A percentile compares a stretch with the other conserved stretches of the same genome.
Conservation (phyloP, 1,139 yeast genomes). For the Taphrina betulina region DNA sequence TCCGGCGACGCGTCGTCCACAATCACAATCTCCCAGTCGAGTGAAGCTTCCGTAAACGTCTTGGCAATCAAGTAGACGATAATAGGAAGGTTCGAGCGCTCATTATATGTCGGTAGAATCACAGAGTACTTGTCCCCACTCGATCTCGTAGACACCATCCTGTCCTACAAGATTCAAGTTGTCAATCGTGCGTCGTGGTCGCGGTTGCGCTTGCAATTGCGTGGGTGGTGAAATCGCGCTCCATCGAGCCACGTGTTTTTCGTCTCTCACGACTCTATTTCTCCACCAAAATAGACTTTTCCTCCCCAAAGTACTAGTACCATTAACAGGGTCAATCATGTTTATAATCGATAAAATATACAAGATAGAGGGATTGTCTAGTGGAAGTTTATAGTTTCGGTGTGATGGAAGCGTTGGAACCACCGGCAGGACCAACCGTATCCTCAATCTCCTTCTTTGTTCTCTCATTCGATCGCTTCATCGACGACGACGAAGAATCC, state of each 20-base stretch:
- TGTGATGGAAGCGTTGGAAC: slow-evolving; percentile 19
- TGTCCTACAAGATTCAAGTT: neutral
- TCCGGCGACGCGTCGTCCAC: slow-evolving; percentile 83
- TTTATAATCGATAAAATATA: too few species aligned
- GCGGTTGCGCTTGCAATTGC: too few species aligned
- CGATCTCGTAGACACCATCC: slow-evolving; percentile 28
- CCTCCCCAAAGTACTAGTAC: too few species aligned
- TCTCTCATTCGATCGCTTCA: slow-evolving; percentile 7
- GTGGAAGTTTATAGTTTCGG: slow-evolving; percentile 15
- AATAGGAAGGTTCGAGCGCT: slow-evolving; percentile 69
- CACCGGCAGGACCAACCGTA: slow-evolving; percentile 9
- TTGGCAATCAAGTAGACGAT: slow-evolving; percentile 69
- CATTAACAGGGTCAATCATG: too few species aligned
- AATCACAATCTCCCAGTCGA: slow-evolving; percentile 75
- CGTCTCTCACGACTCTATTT: too few species aligned
- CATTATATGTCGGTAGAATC: slow-evolving; percentile 77
- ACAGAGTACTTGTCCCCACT: slow-evolving; percentile 62
- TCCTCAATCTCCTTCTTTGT: slow-evolving; percentile 22
- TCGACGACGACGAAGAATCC: too few species aligned
- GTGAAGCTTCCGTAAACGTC: slow-evolving; percentile 57
- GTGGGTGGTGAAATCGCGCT: too few species aligned
- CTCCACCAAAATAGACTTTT: too few species aligned
- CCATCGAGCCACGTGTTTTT: too few species aligned
- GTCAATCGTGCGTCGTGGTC: too few species aligned
- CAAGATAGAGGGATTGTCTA: too few species aligned